Evolutionary conservation across 2,329 filamentous ascomycete genomes (phyloP).

Genomic region (Elsinoe fawcettii): DNA sequence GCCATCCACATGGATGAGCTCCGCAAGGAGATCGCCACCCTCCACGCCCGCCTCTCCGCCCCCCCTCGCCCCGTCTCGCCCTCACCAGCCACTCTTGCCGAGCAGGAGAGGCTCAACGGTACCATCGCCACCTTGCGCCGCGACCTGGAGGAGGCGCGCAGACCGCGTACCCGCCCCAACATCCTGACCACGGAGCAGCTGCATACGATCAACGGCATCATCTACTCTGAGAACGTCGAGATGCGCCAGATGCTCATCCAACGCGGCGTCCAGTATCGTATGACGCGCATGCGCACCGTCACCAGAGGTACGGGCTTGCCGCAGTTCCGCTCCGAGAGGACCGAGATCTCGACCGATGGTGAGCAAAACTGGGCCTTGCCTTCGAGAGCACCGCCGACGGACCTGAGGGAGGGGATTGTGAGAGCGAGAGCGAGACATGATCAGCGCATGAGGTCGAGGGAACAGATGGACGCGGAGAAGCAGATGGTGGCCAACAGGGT

Average conservation of each 20-base stretch:
- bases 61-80: background rate
- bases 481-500: background rate
- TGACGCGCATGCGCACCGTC: background rate
- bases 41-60: background rate
- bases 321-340: background rate
- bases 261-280: background rate
- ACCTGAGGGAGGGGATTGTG: background rate
- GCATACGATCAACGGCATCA: background rate
- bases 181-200: background rate
- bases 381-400: background rate
- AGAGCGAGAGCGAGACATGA: background rate
- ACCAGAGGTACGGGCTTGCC: background rate
- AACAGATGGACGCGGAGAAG: background rate
- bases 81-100: background rate
- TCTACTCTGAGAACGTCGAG: background rate
- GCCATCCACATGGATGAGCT: background rate
- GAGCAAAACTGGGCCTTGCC: background rate
- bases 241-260: background rate
- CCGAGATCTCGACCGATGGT: background rate
- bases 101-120: background rate
- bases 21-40: background rate
- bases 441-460: background rate
- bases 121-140: background rate
- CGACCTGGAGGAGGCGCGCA: background rate
- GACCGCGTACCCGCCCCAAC: background rate